Base-by-base conservation (phyloP, 768 basidiomycete genomes). In the Ephemerocybe angulata region DNA sequence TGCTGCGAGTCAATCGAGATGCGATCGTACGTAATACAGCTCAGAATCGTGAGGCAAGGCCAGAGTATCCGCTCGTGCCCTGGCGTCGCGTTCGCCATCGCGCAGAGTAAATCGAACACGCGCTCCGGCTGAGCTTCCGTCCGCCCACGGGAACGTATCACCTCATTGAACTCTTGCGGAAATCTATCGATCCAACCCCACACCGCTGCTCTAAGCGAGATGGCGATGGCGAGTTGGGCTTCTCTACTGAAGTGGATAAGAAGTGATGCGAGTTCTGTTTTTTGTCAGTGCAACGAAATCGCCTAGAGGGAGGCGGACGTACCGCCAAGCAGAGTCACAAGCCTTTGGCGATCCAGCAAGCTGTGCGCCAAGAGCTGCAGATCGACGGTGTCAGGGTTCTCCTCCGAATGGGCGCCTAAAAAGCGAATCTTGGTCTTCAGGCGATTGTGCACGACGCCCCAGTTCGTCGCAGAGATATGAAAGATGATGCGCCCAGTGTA, bases 101-200 rank as follows among this genome's bases (percentile, higher is more conserved):
- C 76, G 62, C 83, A 85, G 2, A 96, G 70, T 17, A 88, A 67
- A 68, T 97, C 94, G 63, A 93, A 96, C 2, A 95, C 82, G 7
- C 89, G 83, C 65, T 97, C 93, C 1, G 93, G 87, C 0, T 85
- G 84, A 40, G 88, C 90, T 55, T 96, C 94, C 12, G 90, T 74
- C 43, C 73, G 78, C 27, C 85, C 82, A 42, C 85, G 77, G 3
- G 76, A 73, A 10, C 79, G 75, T 33, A 93, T 77, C 4, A 83
- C 77, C 6, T 91, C 85, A 51, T 86, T 86, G 66, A 85, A 96
- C 65, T 97, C 90, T 4, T 75, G 71, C 0, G 90, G 87, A 63
- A 86, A 89, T 22, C 82, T 74, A 28, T 88, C 85, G 29, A 95
- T 85, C 92, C 92, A 96, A 58, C 88, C 92, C 93, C 93, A 95